These are phyloP conservation scores for Ophiostoma australiae DNA, from an alignment of 2,329 filamentous ascomycete species.

Conservation along the genomic window DNA sequence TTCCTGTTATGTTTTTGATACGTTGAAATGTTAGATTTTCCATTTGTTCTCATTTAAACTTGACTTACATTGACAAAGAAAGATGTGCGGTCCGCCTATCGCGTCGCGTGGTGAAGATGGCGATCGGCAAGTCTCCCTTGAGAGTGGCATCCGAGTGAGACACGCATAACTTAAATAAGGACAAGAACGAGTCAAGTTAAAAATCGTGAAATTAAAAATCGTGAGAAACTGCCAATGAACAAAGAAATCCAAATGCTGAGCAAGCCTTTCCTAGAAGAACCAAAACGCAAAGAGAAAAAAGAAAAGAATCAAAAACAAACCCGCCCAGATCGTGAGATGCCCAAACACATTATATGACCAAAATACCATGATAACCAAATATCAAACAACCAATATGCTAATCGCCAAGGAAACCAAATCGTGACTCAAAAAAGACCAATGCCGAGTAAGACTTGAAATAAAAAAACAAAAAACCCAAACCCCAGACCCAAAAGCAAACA, in stretches of 20 bases:
- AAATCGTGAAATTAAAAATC: neutral
- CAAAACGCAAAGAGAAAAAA: neutral
- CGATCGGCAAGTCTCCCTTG: neutral
- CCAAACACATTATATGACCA: constrained; percentile 4
- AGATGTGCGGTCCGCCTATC: neutral
- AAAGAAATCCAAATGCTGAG: neutral
- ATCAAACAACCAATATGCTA: neutral
- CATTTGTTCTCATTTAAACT: neutral
- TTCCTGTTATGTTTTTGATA: neutral
- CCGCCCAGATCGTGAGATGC: neutral
- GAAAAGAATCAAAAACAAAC: neutral
- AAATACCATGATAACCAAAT: neutral
- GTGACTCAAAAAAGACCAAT: neutral
- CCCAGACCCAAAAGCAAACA: neutral
- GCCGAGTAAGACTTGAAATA: neutral
- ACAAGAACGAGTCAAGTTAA: neutral
- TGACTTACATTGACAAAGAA: constrained; percentile 7
- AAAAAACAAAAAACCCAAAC: neutral
- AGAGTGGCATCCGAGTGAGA: neutral
- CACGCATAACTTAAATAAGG: neutral
- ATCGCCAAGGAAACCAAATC: neutral
- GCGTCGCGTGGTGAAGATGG: neutral
- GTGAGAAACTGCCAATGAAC: neutral
- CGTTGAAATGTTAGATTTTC: neutral
- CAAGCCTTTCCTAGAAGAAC: neutral